phyloP scores from a whole-genome alignment of 495 filamentous ascomycete genomes.

The Bathelium albidoporum region DNA sequence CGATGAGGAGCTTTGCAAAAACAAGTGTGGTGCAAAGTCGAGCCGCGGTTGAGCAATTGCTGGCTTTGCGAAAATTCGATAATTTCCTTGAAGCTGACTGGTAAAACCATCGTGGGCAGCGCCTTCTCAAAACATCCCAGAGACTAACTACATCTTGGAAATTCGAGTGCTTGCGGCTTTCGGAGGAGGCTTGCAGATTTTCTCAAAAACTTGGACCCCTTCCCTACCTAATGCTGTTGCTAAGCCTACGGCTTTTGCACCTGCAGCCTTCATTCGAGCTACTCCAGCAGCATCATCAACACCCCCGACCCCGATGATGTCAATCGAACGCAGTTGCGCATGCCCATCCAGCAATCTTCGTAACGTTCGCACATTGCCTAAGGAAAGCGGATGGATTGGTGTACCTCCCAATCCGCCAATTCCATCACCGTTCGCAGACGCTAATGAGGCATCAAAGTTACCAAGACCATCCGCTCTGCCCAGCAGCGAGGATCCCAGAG shows the following conservation, averaged over 20 bases:
- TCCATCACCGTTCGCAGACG: slow-evolving; percentile 38
- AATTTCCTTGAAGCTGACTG: not conserved
- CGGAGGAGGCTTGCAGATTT: slow-evolving; percentile 32
- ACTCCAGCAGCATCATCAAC: slow-evolving; percentile 50
- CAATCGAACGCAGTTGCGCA: slow-evolving; percentile 35
- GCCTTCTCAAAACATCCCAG: not conserved
- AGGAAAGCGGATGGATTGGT: slow-evolving; percentile 58
- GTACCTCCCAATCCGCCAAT: slow-evolving; percentile 59
- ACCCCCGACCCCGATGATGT: slow-evolving; percentile 57
- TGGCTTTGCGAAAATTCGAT: not conserved
- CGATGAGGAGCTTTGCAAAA: not conserved
- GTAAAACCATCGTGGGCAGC: not conserved
- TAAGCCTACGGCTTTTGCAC: slow-evolving; percentile 51
- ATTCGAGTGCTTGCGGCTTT: not conserved
- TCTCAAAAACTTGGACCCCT: slow-evolving; percentile 49
- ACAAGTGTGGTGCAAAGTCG: not conserved
- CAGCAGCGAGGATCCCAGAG: slow-evolving; percentile 55
- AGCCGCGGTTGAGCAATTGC: not conserved
- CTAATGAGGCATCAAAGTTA: slow-evolving; percentile 16
- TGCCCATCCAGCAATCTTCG: slow-evolving; percentile 43
- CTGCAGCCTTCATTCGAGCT: slow-evolving; percentile 50
- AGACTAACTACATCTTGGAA: not conserved
- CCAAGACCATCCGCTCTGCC: slow-evolving; percentile 13
- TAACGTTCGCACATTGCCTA: slow-evolving; percentile 59
- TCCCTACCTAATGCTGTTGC: slow-evolving; percentile 53